Evolutionary conservation across 2,329 filamentous ascomycete genomes (phyloP), one percentile per base, ranked within the genome.

Genomic region (Fusarium pininemorale): DNA sequence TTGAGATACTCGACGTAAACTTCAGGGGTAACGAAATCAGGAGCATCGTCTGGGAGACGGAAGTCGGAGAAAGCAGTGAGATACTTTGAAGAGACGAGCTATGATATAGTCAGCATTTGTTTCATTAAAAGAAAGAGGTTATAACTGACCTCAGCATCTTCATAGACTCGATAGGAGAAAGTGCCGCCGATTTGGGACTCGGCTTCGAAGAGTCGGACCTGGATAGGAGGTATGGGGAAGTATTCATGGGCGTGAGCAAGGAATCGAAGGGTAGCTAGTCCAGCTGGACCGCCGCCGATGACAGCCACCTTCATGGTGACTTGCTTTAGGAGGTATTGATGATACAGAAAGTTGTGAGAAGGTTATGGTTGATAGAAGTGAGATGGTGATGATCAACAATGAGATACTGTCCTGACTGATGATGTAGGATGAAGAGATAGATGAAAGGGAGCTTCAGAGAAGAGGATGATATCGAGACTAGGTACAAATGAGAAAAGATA

Each of bases 41-140:
- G 82, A 2, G 81, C 81, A 15, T 85, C 81, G 3, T 79, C 56
- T 5, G 83, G 78, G 10, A 85, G 80, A 3, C 86, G 82, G 66
- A 85, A 86, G 70, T 88, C 86, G 3, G 86, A 88, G 69, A 88
- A 88, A 24, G 83, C 79, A 1, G 86, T 88, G 14, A 88, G 80
- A 48, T 87, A 85, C 69, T 86, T 87, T 7, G 85, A 87, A 4
- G 84, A 86, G 3, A 88, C 86, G 4, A 87, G 81, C 82, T 84
- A 47, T 2, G 6, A 50, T 7, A 26, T 5, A n/a, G 22, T 53
- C 38, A 35, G 13, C 7, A 50, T 56, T 3, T 38, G 28, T 18
- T 22, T 20, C 20, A 12, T 6, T 15, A 18, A 3, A 7, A 1
- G 6, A 28, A 2, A 15, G 2, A 1, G 6, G 1, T n/a, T 10